Conservation (phyloP, 495 filamentous ascomycete genomes). For the Penicillium goetzii region DNA sequence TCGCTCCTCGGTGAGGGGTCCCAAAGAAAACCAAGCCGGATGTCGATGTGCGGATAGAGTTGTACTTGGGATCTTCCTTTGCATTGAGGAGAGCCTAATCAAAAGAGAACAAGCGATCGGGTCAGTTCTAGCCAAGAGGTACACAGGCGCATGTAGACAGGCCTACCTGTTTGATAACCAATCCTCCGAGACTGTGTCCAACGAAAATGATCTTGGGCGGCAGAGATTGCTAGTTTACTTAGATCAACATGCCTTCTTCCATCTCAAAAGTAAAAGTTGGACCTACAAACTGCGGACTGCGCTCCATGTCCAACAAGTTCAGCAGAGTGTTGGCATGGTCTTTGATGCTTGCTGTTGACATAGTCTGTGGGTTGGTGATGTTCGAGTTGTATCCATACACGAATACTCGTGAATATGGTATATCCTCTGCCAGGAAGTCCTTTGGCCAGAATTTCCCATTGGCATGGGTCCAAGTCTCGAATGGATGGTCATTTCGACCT, state of each 20-base stretch:
- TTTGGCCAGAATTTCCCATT: constrained; percentile 47
- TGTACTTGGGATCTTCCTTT: constrained; percentile 46
- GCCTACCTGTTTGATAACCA: constrained; percentile 50
- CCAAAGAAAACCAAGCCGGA: constrained; percentile 52
- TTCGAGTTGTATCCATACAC: constrained; percentile 51
- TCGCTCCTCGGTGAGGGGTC: constrained; percentile 49
- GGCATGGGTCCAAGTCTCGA: constrained; percentile 44
- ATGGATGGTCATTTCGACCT: constrained; percentile 43
- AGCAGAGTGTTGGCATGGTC: constrained; percentile 45
- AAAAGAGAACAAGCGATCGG: background rate
- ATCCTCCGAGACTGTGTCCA: constrained; percentile 51
- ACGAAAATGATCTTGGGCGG: constrained; percentile 49
- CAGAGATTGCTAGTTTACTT: constrained; percentile 13
- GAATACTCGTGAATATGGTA: constrained; percentile 45
- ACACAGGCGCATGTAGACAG: background rate
- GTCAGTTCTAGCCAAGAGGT: background rate
- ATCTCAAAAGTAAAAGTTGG: too few species aligned
- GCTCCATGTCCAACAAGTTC: constrained; percentile 43
- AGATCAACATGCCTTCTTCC: too few species aligned
- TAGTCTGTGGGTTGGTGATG: constrained; percentile 41
- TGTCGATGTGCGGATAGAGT: constrained; percentile 42
- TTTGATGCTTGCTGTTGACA: constrained; percentile 45
- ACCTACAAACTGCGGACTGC: constrained; percentile 32
- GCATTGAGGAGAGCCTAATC: constrained; percentile 46
- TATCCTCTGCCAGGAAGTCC: constrained; percentile 45